Evolutionary conservation across 148 eudicot species (phyloP).

Genomic region (Agrostemma githago): DNA sequence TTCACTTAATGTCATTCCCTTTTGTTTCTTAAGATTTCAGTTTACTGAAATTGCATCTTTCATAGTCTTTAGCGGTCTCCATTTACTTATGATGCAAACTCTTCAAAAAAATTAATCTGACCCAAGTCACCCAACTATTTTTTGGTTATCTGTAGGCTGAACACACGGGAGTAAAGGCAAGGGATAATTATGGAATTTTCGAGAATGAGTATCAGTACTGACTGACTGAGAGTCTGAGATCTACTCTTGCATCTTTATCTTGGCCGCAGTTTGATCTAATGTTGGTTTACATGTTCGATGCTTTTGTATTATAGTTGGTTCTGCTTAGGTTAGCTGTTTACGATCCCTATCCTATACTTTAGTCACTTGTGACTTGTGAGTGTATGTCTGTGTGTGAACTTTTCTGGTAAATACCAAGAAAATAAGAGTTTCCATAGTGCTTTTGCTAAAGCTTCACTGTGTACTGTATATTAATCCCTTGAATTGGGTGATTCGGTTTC

Average conservation of each 20-base stretch:
- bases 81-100: background rate
- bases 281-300: background rate
- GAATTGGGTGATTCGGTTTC: no score
- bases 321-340: conserved; percentile 14
- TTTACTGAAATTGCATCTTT: background rate
- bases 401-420: background rate
- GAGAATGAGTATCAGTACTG: conserved; percentile 40
- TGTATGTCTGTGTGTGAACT: background rate
- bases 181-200: conserved; percentile 28
- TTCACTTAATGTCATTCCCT: no score
- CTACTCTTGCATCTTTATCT: background rate
- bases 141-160: conserved; percentile 34
- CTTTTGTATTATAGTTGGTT: background rate
- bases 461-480: no score
- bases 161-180: conserved; percentile 22
- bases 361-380: background rate
- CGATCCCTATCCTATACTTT: background rate
- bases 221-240: conserved; percentile 11
- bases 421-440: background rate
- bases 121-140: background rate
- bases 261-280: background rate
- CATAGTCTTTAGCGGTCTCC: background rate
- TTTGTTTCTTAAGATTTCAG: background rate
- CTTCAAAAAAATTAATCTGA: background rate
- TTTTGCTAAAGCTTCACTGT: background rate